phyloP scores from a whole-genome alignment of 2,329 filamentous ascomycete species.

The Parascedosporium putredinis region DNA sequence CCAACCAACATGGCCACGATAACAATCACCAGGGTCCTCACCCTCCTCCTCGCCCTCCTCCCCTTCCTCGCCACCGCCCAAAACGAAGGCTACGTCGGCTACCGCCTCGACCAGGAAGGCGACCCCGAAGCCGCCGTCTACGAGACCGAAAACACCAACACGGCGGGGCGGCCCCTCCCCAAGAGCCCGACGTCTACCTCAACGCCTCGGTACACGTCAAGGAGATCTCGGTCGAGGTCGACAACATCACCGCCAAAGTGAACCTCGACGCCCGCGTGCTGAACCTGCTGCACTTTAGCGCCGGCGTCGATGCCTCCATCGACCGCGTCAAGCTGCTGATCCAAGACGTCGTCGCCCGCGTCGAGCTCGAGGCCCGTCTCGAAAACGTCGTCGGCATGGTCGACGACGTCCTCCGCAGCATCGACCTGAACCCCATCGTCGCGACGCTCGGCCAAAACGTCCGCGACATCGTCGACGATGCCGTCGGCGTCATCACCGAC shows the following conservation, averaged over 20 bases:
- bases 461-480: slow-evolving; percentile 32
- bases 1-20: background rate
- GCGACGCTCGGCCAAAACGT: slow-evolving; percentile 42
- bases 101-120: slow-evolving; percentile 38
- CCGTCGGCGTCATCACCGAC: slow-evolving; percentile 12
- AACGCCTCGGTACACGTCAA: slow-evolving; percentile 48
- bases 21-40: background rate
- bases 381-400: slow-evolving; percentile 52
- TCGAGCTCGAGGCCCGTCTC: slow-evolving; percentile 48
- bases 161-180: slow-evolving; percentile 5
- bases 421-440: slow-evolving; percentile 51
- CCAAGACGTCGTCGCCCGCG: slow-evolving; percentile 47
- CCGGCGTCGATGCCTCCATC: slow-evolving; percentile 48
- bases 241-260: slow-evolving; percentile 41
- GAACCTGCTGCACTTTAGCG: slow-evolving; percentile 47
- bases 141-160: slow-evolving; percentile 39
- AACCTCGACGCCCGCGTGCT: slow-evolving; percentile 45
- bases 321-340: slow-evolving; percentile 45
- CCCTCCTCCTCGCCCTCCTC: slow-evolving; percentile 10
- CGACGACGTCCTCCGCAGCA: slow-evolving; percentile 43
- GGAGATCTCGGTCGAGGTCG: slow-evolving; percentile 47
- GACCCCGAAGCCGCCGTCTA: slow-evolving; percentile 41
- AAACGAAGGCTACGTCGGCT: slow-evolving; percentile 42
- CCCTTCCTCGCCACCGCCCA: slow-evolving; percentile 21
- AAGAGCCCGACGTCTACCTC: slow-evolving; percentile 47